phyloP scores from a whole-genome alignment of 495 filamentous ascomycete genomes.

The Aspergillus wentii region DNA sequence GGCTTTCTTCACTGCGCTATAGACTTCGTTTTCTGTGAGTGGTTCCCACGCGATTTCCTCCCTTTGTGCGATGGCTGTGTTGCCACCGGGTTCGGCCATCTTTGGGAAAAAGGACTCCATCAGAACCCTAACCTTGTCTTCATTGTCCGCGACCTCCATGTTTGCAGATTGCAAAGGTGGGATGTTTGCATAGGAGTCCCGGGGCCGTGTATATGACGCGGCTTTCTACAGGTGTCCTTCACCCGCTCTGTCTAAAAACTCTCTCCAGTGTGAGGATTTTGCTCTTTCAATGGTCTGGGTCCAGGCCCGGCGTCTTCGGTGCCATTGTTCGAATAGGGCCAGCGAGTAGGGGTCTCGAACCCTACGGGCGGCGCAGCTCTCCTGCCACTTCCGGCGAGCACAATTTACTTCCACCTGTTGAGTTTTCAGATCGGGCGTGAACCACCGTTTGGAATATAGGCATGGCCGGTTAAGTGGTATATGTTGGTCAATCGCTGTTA shows the following conservation, averaged over 20 bases:
- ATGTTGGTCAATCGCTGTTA: no score
- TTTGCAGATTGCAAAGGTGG: constrained; percentile 1
- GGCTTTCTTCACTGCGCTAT: constrained; percentile 4
- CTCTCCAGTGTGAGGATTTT: constrained; percentile 12
- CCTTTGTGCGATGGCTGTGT: not conserved
- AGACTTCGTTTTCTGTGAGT: not conserved
- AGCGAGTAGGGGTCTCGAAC: not conserved
- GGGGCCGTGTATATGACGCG: constrained; percentile 7
- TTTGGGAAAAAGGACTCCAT: constrained; percentile 7
- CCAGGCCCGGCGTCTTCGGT: not conserved
- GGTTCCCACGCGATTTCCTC: not conserved
- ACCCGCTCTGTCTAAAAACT: constrained; percentile 15
- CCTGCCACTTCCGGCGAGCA: constrained; percentile 12
- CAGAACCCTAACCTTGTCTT: constrained; percentile 5
- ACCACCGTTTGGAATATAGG: constrained; percentile 22
- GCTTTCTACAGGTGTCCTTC: constrained; percentile 18
- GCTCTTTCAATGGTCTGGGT: constrained; percentile 6
- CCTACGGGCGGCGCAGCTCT: constrained; percentile 8
- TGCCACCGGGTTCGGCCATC: constrained; percentile 1
- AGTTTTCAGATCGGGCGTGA: constrained; percentile 15
- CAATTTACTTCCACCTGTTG: constrained; percentile 15
- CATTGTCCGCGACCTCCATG: constrained; percentile 4
- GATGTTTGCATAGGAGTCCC: constrained; percentile 3
- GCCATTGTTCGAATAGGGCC: not conserved
- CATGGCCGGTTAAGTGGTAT: no score